Conservation (phyloP, 106 monocot species). For the Phalaenopsis equestris region DNA sequence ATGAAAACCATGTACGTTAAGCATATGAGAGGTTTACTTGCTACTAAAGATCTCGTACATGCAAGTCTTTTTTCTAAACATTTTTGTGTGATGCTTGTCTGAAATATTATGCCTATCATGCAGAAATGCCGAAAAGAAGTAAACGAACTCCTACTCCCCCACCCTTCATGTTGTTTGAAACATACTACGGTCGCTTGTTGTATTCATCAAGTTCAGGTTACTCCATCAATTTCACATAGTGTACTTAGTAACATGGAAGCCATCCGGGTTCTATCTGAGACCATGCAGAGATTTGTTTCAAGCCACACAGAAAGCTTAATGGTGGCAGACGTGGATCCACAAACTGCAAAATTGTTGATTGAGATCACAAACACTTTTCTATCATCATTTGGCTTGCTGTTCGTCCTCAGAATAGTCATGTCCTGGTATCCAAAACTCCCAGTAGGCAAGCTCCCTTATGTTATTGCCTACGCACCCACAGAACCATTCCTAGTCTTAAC, state of each 20-base stretch:
- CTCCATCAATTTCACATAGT: background rate
- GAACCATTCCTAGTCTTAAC: slow-evolving; percentile 59
- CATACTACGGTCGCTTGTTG: background rate
- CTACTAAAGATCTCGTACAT: too few species aligned
- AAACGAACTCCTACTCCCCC: background rate
- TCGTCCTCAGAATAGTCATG: slow-evolving; percentile 77
- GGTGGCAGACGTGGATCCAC: slow-evolving; percentile 54
- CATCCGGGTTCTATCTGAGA: background rate
- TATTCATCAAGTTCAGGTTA: background rate
- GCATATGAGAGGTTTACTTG: too few species aligned
- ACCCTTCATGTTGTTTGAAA: background rate
- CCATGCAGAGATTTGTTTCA: background rate
- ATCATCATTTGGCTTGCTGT: slow-evolving; percentile 67
- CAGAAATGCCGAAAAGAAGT: background rate
- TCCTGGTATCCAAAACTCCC: slow-evolving; percentile 94
- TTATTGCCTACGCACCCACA: slow-evolving; percentile 70
- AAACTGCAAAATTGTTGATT: slow-evolving; percentile 35
- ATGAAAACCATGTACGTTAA: too few species aligned
- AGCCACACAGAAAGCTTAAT: slow-evolving; percentile 8
- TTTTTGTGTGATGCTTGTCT: background rate
- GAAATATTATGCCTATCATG: background rate
- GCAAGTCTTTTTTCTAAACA: too few species aligned
- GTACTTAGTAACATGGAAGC: background rate
- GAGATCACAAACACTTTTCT: slow-evolving; percentile 52
- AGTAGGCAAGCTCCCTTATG: slow-evolving; percentile 67